A percentile compares a stretch with the other conserved stretches of the same genome.
Conservation (phyloP, 2,329 filamentous ascomycete genomes). For the Aspergillus eucalypticola region DNA sequence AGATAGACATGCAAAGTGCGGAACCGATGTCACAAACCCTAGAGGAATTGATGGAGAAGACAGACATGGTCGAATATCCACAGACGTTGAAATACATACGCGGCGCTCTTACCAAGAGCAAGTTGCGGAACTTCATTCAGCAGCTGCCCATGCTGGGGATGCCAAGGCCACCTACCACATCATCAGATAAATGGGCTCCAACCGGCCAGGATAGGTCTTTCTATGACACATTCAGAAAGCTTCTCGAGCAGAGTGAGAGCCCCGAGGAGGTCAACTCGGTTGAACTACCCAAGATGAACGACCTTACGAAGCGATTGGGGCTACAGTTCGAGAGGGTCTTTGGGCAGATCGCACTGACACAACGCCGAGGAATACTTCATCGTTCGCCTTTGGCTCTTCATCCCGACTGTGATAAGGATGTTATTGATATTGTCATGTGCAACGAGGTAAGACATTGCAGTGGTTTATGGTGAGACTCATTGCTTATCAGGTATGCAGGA, state of each 20-base stretch:
- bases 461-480: too few species aligned
- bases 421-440: constrained; percentile 61
- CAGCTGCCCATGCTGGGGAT: constrained; percentile 39
- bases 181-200: constrained; percentile 43
- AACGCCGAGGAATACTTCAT: constrained; percentile 68
- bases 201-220: constrained; percentile 41
- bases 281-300: constrained; percentile 62
- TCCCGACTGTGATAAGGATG: constrained; percentile 35
- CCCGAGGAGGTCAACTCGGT: constrained; percentile 52
- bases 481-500: constrained; percentile 23
- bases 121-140: constrained; percentile 60
- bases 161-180: constrained; percentile 40
- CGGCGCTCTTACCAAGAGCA: constrained; percentile 66
- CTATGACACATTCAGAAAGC: constrained; percentile 50
- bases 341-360: constrained; percentile 66
- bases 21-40: constrained; percentile 57
- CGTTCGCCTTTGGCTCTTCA: constrained; percentile 56
- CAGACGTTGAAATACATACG: constrained; percentile 78
- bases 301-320: constrained; percentile 62
- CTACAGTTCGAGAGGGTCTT: constrained; percentile 64
- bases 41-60: constrained; percentile 75
- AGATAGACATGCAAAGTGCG: constrained; percentile 75
- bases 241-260: constrained; percentile 54
- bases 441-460: constrained; percentile 42
- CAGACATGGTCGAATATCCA: constrained; percentile 71